Evolutionary conservation across 495 filamentous ascomycete genomes (phyloP).

Genomic region (Pyronema omphalodes): DNA sequence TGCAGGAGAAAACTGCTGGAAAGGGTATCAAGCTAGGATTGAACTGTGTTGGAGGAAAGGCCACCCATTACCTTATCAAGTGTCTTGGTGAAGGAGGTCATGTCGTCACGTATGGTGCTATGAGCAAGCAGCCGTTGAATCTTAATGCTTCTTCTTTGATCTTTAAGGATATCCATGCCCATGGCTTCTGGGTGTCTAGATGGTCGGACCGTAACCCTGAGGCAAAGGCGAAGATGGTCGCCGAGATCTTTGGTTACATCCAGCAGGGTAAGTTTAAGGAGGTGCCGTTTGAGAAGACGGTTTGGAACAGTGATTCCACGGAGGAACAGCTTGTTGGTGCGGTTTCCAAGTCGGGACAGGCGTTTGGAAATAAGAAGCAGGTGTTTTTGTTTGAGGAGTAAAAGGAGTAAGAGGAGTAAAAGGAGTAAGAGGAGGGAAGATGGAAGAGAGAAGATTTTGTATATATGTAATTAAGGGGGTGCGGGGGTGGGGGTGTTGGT

Average conservation of each 20-base stretch:
- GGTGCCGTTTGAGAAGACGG: constrained; percentile 55
- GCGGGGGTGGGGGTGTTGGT: too few species aligned
- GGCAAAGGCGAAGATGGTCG: constrained; percentile 59
- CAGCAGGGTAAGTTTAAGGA: constrained; percentile 62
- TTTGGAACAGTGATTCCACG: constrained; percentile 65
- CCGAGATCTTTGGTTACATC: constrained; percentile 59
- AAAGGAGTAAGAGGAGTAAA: background rate
- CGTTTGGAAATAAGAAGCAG: constrained; percentile 70
- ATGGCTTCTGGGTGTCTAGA: constrained; percentile 84
- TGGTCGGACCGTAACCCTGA: constrained; percentile 65
- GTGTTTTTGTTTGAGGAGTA: constrained; percentile 54
- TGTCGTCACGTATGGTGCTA: constrained; percentile 88
- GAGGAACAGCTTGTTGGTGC: constrained; percentile 41
- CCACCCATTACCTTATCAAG: constrained; percentile 53
- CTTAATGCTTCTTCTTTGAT: constrained; percentile 67
- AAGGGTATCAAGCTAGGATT: constrained; percentile 57
- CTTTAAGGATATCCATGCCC: constrained; percentile 71
- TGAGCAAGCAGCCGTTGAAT: constrained; percentile 66
- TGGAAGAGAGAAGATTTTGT: too few species aligned
- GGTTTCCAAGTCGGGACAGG: constrained; percentile 57
- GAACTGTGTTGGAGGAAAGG: constrained; percentile 90
- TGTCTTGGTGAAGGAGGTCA: constrained; percentile 42
- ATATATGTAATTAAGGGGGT: too few species aligned
- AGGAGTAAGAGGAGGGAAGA: background rate
- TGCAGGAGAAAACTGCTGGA: constrained; percentile 44